Evolutionary conservation across 495 filamentous ascomycete genomes (phyloP).

Genomic region (Gamarada debralockiae): DNA sequence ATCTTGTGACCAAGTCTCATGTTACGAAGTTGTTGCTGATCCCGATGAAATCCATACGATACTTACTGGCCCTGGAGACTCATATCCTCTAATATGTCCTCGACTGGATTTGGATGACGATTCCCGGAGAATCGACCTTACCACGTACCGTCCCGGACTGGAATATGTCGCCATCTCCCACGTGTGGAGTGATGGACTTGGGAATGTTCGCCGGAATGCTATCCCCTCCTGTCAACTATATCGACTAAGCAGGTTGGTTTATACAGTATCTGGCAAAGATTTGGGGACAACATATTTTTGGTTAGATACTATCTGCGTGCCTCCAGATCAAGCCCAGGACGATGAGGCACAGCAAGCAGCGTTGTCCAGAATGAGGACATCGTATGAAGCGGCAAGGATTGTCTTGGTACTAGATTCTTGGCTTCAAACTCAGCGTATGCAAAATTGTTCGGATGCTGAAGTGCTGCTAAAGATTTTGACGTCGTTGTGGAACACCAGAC

Average conservation of each 20-base stretch:
- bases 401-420: background rate
- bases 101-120: too few relatives aligned
- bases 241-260: background rate
- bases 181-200: background rate
- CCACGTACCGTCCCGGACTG: too few relatives aligned
- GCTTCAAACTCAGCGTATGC: background rate
- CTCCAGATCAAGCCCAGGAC: background rate
- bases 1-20: too few relatives aligned
- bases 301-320: background rate
- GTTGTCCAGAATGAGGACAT: background rate
- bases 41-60: too few relatives aligned
- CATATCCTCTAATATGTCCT: too few relatives aligned
- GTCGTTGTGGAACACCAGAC: background rate
- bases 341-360: background rate
- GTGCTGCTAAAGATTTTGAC: background rate
- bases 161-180: background rate
- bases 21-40: too few relatives aligned
- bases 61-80: too few relatives aligned
- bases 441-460: background rate
- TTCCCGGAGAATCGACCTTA: too few relatives aligned
- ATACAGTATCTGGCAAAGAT: background rate
- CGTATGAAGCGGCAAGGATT: background rate
- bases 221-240: background rate
- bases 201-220: background rate
- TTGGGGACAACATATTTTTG: background rate